These are phyloP conservation scores for Rhizophora apiculata DNA, from an alignment of 345 rosid species.

Conservation along the genomic window DNA sequence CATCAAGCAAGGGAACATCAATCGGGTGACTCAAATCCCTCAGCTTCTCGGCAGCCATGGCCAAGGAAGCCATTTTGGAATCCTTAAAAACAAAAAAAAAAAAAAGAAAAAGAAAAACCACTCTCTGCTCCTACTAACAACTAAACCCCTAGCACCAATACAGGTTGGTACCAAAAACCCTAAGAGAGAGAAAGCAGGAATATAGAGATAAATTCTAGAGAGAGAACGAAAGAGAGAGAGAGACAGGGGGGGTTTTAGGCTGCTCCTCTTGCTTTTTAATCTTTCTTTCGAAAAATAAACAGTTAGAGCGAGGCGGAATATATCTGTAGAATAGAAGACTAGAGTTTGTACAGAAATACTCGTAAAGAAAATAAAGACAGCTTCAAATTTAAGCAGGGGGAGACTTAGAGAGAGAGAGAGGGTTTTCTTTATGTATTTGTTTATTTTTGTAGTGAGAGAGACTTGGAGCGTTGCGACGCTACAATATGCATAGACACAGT, in stretches of 20 bases:
- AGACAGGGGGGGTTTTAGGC: neutral
- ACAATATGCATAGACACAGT: no score
- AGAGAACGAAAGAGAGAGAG: constrained; percentile 10
- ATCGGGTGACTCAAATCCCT: constrained; percentile 93
- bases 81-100: neutral
- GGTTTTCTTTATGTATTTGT: neutral
- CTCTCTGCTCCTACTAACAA: constrained; percentile 3
- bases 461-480: no score
- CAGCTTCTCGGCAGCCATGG: constrained; percentile 96
- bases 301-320: neutral
- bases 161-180: constrained; percentile 45
- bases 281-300: neutral
- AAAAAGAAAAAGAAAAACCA: neutral
- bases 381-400: constrained; percentile 84
- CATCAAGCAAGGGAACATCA: constrained; percentile 87
- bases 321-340: constrained; percentile 19
- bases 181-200: constrained; percentile 32
- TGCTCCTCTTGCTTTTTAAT: no score
- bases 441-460: no score
- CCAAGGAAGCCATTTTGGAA: constrained; percentile 24
- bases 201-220: constrained; percentile 28
- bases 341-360: neutral
- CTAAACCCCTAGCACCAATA: constrained; percentile 27
- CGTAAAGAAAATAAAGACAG: constrained; percentile 33
- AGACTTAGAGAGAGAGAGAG: constrained; percentile 26